Base-by-base conservation (phyloP, 1,284 basidiomycete species). In the Pterulicium gracile region DNA sequence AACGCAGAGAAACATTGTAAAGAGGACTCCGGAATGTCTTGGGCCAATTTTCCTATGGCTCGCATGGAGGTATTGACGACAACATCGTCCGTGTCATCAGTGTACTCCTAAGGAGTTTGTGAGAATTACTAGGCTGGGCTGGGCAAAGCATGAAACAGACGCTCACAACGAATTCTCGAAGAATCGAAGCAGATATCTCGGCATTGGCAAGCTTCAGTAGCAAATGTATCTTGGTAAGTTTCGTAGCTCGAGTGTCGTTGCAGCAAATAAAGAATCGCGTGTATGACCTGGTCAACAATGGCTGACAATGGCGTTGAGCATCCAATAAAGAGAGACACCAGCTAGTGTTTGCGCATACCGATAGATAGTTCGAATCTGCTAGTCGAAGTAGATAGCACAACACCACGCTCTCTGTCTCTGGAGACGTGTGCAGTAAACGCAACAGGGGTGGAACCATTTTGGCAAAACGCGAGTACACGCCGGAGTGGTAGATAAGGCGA, bases 131-230 rank as follows among this genome's bases (percentile, higher is more conserved):
- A 3, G 32, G 22, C 34, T 21, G 42, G 54, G 14, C 1, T 14
- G 17, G 20, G 7, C 22, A 17, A 47, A n/a, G 43, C 43, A 15
- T 41, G 27, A 17, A 20, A 63, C n/a, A n/a, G n/a, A n/a, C n/a
- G n/a, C n/a, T n/a, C 45, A 92, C 89, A 55, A 85, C 80, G 54
- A 94, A 81, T 59, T 97, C 93, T 22, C 80, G 70, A 49, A 95
- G 65, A 5, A 91, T 71, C 0, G 72, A 65, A 39, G 77, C 70
- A 44, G 85, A 78, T 52, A 85, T 93, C 24, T 86, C 81, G 17
- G 65, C 54, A 17, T 70, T 74, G 42, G 85, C 68, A 3, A 95
- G 60, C 3, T 71, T 70, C 4, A 82, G 63, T 43, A 97, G 64
- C 1, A 91, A 69, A 22, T 69, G 71, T 44, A 95, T 74, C 61